phyloP scores from a whole-genome alignment of 495 filamentous ascomycete species.

The Trichocladium uniseriatum region DNA sequence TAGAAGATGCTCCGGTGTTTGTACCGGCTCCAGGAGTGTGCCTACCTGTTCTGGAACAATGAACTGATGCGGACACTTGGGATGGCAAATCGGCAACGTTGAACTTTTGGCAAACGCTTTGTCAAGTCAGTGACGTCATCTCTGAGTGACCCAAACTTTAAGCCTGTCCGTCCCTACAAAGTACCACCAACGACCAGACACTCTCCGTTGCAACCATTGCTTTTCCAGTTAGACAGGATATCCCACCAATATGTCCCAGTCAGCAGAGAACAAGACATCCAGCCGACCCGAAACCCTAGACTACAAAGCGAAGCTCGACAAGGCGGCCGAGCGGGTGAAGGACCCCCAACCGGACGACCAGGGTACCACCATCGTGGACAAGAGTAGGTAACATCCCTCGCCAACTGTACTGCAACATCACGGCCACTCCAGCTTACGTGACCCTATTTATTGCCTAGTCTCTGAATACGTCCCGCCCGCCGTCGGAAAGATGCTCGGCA shows the following conservation, averaged over 20 bases:
- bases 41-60: too few relatives aligned
- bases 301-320: conserved; percentile 25
- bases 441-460: conserved; percentile 10
- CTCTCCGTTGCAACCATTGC: too few relatives aligned
- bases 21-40: too few relatives aligned
- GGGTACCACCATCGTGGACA: conserved; percentile 16
- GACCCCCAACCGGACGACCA: background rate
- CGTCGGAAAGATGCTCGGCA: conserved; percentile 17
- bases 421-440: background rate
- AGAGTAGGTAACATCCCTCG: conserved; percentile 14
- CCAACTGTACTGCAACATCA: background rate
- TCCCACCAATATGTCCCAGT: background rate
- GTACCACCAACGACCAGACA: too few relatives aligned
- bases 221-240: too few relatives aligned
- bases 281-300: background rate
- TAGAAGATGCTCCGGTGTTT: too few relatives aligned
- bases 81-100: too few relatives aligned
- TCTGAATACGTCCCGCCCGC: conserved; percentile 21
- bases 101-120: too few relatives aligned
- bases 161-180: too few relatives aligned
- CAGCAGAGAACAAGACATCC: background rate
- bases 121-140: too few relatives aligned
- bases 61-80: too few relatives aligned
- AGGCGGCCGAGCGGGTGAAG: conserved; percentile 12
- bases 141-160: too few relatives aligned